Evolutionary conservation across 208 protist genomes (phyloP), one percentile per base, ranked within the genome.

Genomic region (Leishmania amazonensis): DNA sequence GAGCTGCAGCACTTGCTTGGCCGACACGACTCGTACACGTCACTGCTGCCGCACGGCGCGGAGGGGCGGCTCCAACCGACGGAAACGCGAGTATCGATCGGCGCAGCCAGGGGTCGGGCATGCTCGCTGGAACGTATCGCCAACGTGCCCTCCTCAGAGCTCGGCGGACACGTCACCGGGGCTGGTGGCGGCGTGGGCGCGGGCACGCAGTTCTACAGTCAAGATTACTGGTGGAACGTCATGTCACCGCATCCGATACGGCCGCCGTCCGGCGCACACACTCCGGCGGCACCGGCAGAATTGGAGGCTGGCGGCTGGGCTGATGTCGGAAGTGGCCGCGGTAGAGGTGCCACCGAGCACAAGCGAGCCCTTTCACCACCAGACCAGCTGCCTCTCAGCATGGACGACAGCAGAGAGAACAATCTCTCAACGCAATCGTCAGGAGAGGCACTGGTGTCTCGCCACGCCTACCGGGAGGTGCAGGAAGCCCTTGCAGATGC

Each of bases 401-500:
- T 24, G 31, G 75, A 68, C 9, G 58, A 49, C 3, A 54, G 19
- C 58, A 38, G 15, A 38, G 58, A 70, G 35, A 31, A 17, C 45
- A 17, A 80, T 57, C 45, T 3, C 11, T 24, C 31, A 40, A 17
- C 11, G 0, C 57, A 79, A 64, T n/a, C 42, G 9, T 24, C 35
- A 42, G 45, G 31, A n/a, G 68, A 64, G 19, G 72, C 60, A 13
- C 31, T 79, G 38, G 82, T 84, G 62, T 77, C 80, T 6, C 79
- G 72, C 53, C 24, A 49, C n/a, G 77, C 38, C n/a, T 84, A 78
- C 51, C 79, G 78, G 7, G 54, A 42, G 7, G 76, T 86, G 54
- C 82, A 87, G 78, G 62, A 73, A 0, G 81, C 83, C 24, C 81
- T 88, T 28, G 75, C 83, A 11, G 84, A 76, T 45, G 81, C 84